phyloP scores from a whole-genome alignment of 345 rosid species.

The Turritis glabra region DNA sequence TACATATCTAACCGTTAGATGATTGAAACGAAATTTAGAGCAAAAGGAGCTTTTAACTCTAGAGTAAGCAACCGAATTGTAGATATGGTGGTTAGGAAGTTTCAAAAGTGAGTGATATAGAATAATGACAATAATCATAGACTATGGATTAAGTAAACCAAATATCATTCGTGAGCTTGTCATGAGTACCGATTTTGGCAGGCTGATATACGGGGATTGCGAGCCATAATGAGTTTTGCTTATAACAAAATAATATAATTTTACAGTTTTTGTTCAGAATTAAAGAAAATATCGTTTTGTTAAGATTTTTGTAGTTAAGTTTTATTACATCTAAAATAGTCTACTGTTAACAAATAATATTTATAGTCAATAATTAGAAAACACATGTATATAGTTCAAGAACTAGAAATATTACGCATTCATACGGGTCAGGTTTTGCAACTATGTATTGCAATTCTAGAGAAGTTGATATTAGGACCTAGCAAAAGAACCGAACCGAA shows the following conservation, averaged over 20 bases:
- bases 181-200: neutral
- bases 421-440: neutral
- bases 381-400: neutral
- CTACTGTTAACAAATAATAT: neutral
- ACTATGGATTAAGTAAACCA: slow-evolving; percentile 4
- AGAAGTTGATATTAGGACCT: too few relatives aligned
- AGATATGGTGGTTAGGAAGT: slow-evolving; percentile 16
- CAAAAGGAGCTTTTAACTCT: slow-evolving; percentile 11
- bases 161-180: slow-evolving; percentile 1
- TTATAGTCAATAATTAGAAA: neutral
- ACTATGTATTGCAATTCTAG: neutral
- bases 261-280: neutral
- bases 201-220: neutral
- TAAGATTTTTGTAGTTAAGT: neutral
- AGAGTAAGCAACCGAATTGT: slow-evolving; percentile 35
- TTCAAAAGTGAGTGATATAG: slow-evolving; percentile 2
- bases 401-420: neutral
- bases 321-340: neutral
- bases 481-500: too few relatives aligned
- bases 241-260: neutral
- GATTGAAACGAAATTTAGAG: neutral
- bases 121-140: neutral
- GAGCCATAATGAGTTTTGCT: neutral
- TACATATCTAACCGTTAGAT: slow-evolving; percentile 25
- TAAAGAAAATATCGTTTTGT: neutral